Conservation (phyloP, 306 rosid species). For the Herpetospermum pedunculosum region DNA sequence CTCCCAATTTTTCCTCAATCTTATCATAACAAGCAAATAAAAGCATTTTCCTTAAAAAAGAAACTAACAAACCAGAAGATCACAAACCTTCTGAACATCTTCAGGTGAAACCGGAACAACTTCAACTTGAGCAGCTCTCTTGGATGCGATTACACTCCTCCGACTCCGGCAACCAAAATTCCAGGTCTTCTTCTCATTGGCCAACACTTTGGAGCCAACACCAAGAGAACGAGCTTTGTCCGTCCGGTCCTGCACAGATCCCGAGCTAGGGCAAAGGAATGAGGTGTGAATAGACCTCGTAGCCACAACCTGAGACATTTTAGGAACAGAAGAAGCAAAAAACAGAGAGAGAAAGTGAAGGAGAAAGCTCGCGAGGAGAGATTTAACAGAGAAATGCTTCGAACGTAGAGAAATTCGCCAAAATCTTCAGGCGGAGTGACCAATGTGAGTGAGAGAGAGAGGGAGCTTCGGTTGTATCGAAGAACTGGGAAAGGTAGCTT, state of each 20-base stretch:
- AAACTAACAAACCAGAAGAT: background rate
- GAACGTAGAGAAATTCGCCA: slow-evolving; percentile 38
- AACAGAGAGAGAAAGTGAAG: background rate
- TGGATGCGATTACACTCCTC: slow-evolving; percentile 31
- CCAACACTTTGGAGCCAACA: slow-evolving; percentile 23
- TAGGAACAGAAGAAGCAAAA: slow-evolving; percentile 4
- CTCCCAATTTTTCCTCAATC: background rate
- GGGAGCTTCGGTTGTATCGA: slow-evolving; percentile 54
- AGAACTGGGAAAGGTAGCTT: too few relatives aligned
- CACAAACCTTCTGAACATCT: slow-evolving; percentile 51
- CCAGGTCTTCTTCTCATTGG: slow-evolving; percentile 9
- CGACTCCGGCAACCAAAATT: slow-evolving; percentile 8
- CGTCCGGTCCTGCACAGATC: slow-evolving; percentile 27
- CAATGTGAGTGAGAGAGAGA: slow-evolving; percentile 20
- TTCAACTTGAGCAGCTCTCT: slow-evolving; percentile 43
- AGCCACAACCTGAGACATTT: slow-evolving; percentile 73
- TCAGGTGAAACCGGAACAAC: slow-evolving; percentile 71
- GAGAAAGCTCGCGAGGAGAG: background rate
- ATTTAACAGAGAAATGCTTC: background rate
- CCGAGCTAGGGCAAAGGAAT: slow-evolving; percentile 29
- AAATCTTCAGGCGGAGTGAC: slow-evolving; percentile 36
- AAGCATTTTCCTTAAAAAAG: background rate
- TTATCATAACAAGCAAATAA: slow-evolving; percentile 4
- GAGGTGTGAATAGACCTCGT: slow-evolving; percentile 52
- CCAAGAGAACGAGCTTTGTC: slow-evolving; percentile 39